A percentile compares a stretch with the other conserved stretches of the same genome.
Evolutionary conservation across 805 yeast genomes (phyloP).

Genomic region (Lachancea cidri): DNA sequence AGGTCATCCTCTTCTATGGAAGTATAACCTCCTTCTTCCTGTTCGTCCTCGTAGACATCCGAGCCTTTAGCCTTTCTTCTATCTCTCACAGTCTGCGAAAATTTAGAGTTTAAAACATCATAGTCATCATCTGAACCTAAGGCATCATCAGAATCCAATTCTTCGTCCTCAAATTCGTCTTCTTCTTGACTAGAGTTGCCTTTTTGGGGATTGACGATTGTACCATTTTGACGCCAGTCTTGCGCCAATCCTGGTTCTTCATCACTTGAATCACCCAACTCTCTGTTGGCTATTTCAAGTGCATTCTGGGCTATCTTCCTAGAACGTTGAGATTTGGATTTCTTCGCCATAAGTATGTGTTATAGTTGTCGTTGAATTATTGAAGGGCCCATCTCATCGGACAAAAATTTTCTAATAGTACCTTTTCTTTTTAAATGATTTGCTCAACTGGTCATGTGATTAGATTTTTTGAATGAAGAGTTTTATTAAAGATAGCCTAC

Average conservation of each 20-base stretch:
- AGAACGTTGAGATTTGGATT: slow-evolving; percentile 22
- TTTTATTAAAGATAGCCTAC: too few species aligned
- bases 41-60: slow-evolving; percentile 31
- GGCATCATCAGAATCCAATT: slow-evolving; percentile 83
- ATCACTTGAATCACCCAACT: slow-evolving; percentile 32
- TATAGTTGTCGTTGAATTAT: neutral
- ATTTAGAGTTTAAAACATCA: slow-evolving; percentile 57
- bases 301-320: slow-evolving; percentile 44
- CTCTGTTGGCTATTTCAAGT: slow-evolving; percentile 44
- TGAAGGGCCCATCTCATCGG: slow-evolving; percentile 13
- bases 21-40: slow-evolving; percentile 58
- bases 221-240: slow-evolving; percentile 29
- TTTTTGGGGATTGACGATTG: slow-evolving; percentile 36
- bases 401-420: slow-evolving; percentile 10
- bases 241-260: slow-evolving; percentile 22
- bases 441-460: neutral
- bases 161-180: slow-evolving; percentile 51
- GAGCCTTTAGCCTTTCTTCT: slow-evolving; percentile 35
- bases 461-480: slow-evolving; percentile 35
- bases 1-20: slow-evolving; percentile 75
- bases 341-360: slow-evolving; percentile 25
- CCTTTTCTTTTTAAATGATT: neutral
- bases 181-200: slow-evolving; percentile 26
- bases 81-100: slow-evolving; percentile 66
- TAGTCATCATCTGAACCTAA: slow-evolving; percentile 75